These are phyloP conservation scores for Fusarium buharicum DNA, from an alignment of 2,329 filamentous ascomycete species.

Conservation along the genomic window DNA sequence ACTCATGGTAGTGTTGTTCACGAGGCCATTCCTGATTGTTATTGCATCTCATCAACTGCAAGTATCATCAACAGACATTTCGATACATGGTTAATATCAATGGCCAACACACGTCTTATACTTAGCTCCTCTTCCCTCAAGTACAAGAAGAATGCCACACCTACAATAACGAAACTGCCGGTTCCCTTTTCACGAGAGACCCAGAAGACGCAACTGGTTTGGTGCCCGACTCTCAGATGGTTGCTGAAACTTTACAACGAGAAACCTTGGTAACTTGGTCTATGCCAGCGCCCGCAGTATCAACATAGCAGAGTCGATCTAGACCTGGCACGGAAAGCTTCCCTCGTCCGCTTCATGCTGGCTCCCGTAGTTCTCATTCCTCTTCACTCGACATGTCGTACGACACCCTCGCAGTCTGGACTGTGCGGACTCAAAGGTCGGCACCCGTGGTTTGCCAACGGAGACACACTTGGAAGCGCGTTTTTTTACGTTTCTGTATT, in stretches of 20 bases:
- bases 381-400: constrained; percentile 18
- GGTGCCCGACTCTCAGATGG: neutral
- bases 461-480: neutral
- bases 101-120: neutral
- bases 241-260: constrained; percentile 3
- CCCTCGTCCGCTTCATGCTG: constrained; percentile 13
- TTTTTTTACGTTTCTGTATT: neutral
- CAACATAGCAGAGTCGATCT: constrained; percentile 6
- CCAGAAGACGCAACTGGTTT: neutral
- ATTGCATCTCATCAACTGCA: neutral
- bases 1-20: no score
- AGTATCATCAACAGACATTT: neutral
- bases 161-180: neutral
- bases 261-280: neutral
- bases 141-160: neutral
- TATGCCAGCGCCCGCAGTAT: constrained; percentile 28
- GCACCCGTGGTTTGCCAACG: constrained; percentile 13
- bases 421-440: constrained; percentile 11
- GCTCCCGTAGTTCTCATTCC: constrained; percentile 22
- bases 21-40: no score
- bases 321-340: constrained; percentile 11
- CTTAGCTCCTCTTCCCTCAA: neutral
- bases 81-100: neutral
- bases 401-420: constrained; percentile 6
- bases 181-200: neutral